phyloP scores from a whole-genome alignment of 23 red algal genomes.

The Gracilaria domingensis region DNA sequence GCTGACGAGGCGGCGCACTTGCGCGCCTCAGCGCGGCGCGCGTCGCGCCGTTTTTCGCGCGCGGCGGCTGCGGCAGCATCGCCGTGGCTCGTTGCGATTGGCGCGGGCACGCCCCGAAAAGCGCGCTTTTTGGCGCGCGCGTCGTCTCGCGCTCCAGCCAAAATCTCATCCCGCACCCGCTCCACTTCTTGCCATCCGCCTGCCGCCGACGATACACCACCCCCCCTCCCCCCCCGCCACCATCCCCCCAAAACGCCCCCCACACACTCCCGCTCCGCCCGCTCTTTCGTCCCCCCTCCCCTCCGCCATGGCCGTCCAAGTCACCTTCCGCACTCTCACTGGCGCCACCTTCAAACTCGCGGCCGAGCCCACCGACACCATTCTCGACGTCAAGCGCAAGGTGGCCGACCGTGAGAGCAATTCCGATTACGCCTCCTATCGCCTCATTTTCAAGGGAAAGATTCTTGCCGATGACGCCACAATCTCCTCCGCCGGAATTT shows the following conservation, averaged over 20 bases:
- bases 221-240: neutral
- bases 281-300: neutral
- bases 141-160: conserved; percentile 2
- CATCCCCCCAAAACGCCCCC: neutral
- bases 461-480: conserved; percentile 78
- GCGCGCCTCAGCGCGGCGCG: too few relatives aligned
- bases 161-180: conserved; percentile 10
- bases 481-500: conserved; percentile 70
- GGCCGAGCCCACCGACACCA: conserved; percentile 60
- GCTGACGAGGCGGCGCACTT: too few relatives aligned
- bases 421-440: conserved; percentile 57
- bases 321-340: conserved; percentile 91
- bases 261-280: neutral
- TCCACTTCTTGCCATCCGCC: neutral
- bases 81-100: conserved; percentile 3
- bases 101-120: neutral
- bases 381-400: conserved; percentile 70
- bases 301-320: conserved; percentile 37
- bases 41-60: too few relatives aligned
- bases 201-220: neutral
- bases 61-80: too few relatives aligned
- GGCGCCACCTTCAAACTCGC: conserved; percentile 80
- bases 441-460: conserved; percentile 90
- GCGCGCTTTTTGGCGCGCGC: conserved; percentile 7
- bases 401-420: conserved; percentile 72